Evolutionary conservation across 78 protist species (phyloP), one percentile per base, ranked within the genome.

Genomic region (Dictyostelium citrinum): DNA sequence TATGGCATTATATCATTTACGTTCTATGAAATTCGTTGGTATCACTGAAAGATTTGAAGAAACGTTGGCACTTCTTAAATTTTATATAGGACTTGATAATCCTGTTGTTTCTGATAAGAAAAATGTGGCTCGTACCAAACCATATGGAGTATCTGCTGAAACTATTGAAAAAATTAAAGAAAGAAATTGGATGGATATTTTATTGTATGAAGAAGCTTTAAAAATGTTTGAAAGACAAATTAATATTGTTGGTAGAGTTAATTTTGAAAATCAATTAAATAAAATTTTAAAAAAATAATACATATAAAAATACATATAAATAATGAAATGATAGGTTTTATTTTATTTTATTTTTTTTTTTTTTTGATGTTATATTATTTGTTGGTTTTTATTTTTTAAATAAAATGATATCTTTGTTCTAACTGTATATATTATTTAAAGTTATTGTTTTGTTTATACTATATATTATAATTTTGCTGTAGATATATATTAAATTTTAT

Each of bases 151-250:
- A 1, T 27, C 61, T 2, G 6, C 16, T 1, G 29, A 24, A 29
- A 74, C 37, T 22, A 70, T 64, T 61, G 78, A 37, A 45, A 12
- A 64, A 64, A 64, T 64, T 64, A 64, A 64, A 64, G 22, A 24
- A 24, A 64, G 20, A 24, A 64, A 64, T 64, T 64, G 72, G 72
- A 64, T 64, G 72, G 91, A 84, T 74, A 55, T 84, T 6, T 5
- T 16, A 29, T 12, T 74, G 8, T 84, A 84, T 24, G 49, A 84
- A 55, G 82, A 74, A 24, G 91, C 91, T 22, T 22, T 74, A 12
- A 51, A 33, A 74, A 84, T 84, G 58, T 84, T 84, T 51, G 76
- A 84, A 39, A 84, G 74, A 84, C 82, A 84, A 74, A 31, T 84
- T 9, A 74, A 84, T 72, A 74, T 74, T 16, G 91, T 84, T 31